Base-by-base conservation (phyloP, 306 rosid species). In the Trifolium pratense region DNA sequence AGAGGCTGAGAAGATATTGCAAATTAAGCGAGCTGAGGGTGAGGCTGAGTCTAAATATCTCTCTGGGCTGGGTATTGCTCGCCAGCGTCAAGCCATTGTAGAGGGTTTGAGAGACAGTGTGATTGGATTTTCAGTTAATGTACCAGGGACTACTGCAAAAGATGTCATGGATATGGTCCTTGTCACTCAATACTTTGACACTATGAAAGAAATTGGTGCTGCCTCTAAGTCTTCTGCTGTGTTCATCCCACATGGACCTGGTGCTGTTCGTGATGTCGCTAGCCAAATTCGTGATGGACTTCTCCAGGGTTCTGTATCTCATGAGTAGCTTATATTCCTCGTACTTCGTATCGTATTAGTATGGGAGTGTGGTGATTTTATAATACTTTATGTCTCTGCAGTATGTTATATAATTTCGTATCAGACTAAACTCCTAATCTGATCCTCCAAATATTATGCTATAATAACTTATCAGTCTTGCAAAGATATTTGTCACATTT, bases 61-160 rank as follows among this genome's bases (percentile, higher is more conserved):
- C 48, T 70, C 86, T 21, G 96, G 98, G 49, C 70, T 93, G 46
- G 49, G 49, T 43, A 43, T 43, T 43, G 49, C 49, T 43, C 49
- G 49, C 16, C 49, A 43, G 2, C 49, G 49, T 43, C 49, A 43
- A 43, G 98, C 98, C 16, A 93, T 89, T 66, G 98, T 93, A 29
- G 96, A 90, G 78, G 97, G 98, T 18, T 77, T 90, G 86, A 83
- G 97, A 62, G 98, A 93, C 57, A 93, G 98, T 55, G 98, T 93
- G 71, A 71, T 93, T 67, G 98, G 93, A 17, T 90, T 93, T 84
- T 79, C 97, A 26, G 85, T 80, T 16, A 93, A 93, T 82, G 98
- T 93, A 65, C 98, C 97, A 0, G 98, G 96, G 57, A 93, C 97
- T 1, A 83, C 90, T 1, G 86, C 97, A 2, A 93, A 87, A 45